Percentiles rank a stretch among this genome's conserved stretches.
These are phyloP conservation scores for Cucumis cinereus DNA, from an alignment of 306 rosid genomes.

Conservation along the genomic window DNA sequence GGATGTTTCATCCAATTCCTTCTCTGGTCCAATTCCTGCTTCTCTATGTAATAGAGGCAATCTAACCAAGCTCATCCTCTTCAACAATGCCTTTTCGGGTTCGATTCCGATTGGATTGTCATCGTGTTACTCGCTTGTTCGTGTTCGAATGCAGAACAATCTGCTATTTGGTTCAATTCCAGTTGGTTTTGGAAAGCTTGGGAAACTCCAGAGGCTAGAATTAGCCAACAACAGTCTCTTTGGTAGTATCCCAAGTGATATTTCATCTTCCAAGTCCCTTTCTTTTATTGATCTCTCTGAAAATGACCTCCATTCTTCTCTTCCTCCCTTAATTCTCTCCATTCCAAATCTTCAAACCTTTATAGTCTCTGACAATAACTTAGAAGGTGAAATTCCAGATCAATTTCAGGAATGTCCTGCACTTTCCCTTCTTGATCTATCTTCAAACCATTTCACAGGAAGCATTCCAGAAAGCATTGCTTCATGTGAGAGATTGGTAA, in stretches of 20 bases:
- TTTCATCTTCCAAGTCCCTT: constrained; percentile 68
- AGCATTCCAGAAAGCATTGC: constrained; percentile 70
- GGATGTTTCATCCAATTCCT: constrained; percentile 81
- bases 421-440: constrained; percentile 70
- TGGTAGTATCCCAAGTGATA: constrained; percentile 70
- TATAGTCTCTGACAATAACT: constrained; percentile 53
- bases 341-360: constrained; percentile 67
- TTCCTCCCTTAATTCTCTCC: constrained; percentile 74
- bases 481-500: constrained; percentile 78
- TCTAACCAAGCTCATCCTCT: constrained; percentile 91
- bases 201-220: constrained; percentile 80
- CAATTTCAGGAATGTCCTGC: constrained; percentile 91
- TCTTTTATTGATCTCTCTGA: constrained; percentile 81
- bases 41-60: constrained; percentile 59
- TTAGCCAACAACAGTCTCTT: constrained; percentile 81
- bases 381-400: constrained; percentile 65
- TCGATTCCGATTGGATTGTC: constrained; percentile 57
- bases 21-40: constrained; percentile 68
- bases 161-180: constrained; percentile 66
- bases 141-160: constrained; percentile 86
- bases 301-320: constrained; percentile 62
- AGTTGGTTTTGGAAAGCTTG: constrained; percentile 72
- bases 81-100: constrained; percentile 78
- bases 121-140: constrained; percentile 53
- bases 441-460: constrained; percentile 60